Percentiles rank a stretch among this genome's conserved stretches.
Evolutionary conservation across 2,329 filamentous ascomycete species (phyloP).

Genomic region (Talaromyces sp.): DNA sequence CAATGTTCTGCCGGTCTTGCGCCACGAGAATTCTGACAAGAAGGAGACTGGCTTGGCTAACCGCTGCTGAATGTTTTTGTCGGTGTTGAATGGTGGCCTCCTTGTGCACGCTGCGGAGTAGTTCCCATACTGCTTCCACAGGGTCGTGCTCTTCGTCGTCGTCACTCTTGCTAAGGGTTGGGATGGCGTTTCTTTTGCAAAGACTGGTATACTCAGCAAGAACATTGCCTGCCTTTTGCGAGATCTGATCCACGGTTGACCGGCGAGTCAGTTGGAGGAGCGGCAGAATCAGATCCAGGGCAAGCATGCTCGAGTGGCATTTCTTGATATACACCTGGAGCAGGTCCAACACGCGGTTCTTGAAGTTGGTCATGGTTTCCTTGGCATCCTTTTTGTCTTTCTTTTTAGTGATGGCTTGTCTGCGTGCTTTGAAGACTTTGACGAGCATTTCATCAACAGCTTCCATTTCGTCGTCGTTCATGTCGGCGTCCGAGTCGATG

Average conservation of each 20-base stretch:
- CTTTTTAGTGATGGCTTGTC: conserved; percentile 64
- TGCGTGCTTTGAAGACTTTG: conserved; percentile 76
- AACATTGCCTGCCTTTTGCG: conserved; percentile 66
- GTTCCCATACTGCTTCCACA: conserved; percentile 44
- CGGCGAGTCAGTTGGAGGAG: conserved; percentile 69
- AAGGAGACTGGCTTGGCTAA: conserved; percentile 54
- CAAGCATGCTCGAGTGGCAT: conserved; percentile 62
- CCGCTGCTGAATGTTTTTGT: conserved; percentile 67
- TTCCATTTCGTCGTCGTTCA: conserved; percentile 96
- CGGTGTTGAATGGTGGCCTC: conserved; percentile 53
- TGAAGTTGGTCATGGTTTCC: conserved; percentile 87
- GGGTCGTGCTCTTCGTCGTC: not conserved
- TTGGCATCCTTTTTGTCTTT: conserved; percentile 83
- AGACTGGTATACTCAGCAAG: conserved; percentile 67
- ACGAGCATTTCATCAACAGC: conserved; percentile 75
- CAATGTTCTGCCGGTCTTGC: conserved; percentile 47
- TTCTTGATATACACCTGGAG: conserved; percentile 79
- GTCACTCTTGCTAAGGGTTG: conserved; percentile 25
- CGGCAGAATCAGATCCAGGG: conserved; percentile 67
- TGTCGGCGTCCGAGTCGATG: conserved; percentile 62
- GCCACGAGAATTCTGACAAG: conserved; percentile 40
- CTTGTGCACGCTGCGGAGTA: conserved; percentile 64
- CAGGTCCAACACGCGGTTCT: conserved; percentile 85
- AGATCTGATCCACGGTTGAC: conserved; percentile 70
- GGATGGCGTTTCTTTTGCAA: conserved; percentile 46